Base-by-base conservation (phyloP, 2,329 filamentous ascomycete genomes). In the Fusarium sacchari region DNA sequence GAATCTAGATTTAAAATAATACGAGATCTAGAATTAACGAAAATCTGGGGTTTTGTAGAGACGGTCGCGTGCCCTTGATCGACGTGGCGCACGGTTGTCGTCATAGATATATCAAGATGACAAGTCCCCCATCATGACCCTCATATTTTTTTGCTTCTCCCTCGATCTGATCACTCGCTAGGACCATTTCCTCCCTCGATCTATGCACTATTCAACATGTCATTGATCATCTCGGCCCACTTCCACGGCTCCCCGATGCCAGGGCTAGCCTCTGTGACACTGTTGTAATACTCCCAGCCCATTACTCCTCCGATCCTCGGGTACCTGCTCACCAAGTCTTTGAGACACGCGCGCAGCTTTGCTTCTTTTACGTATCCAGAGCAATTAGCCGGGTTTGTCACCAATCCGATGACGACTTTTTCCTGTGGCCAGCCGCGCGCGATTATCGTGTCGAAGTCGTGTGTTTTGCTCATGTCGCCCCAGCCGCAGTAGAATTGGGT, bases 231-330 rank as follows among this genome's bases (percentile, higher is more conserved):
- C 66, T 78, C 75, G 37, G 93, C 93, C 94, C 94, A 97, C 75
- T 92, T 85, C 91, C 92, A 95, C 1, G 93, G 92, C 63, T 84
- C 83, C 3, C 75, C 76, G n/a, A 70, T 53, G 6, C 76, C 59
- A 2, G 70, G 61, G 22, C 60, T 56, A 15, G 22, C 83, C 82
- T n/a, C 79, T 77, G 53, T 88, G 88, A 9, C 90, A 88, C 2
- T 89, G 82, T 96, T 96, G 83, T 94, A 97, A 78, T 95, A 97
- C 82, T 97, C 95, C 95, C 95, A 97, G 7, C 94, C 94, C 90
- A 95, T 95, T 5, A 97, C 90, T 2, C 95, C 95, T 3, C 94
- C 95, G 78, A 97, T 95, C 8, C 84, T 84, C 1, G 89, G 89
- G 77, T 93, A 94, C 68, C 81, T 80, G 7, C 67, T 73, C 22